Conservation (phyloP, 1,284 basidiomycete genomes). For the Xerocomus amazonicus region DNA sequence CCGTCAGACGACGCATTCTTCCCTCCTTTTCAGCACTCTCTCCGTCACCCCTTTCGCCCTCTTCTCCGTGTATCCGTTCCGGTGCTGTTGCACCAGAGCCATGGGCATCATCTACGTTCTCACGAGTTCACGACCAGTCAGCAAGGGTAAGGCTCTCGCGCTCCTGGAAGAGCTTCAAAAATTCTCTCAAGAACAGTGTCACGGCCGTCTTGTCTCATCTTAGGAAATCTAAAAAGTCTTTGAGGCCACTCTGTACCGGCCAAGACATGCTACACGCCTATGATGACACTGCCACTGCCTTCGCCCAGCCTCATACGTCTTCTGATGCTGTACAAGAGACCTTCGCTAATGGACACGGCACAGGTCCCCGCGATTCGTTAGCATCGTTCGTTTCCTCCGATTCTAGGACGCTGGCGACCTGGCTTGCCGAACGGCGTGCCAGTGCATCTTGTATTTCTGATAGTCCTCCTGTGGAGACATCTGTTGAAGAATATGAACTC, state of each 20-base stretch:
- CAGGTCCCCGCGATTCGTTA: slow-evolving; percentile 17
- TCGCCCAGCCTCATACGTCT: neutral
- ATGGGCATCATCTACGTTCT: slow-evolving; percentile 23
- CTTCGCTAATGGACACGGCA: neutral
- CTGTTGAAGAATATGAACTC: slow-evolving; percentile 45
- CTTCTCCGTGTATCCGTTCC: slow-evolving; percentile 33
- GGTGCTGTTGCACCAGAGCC: slow-evolving; percentile 42
- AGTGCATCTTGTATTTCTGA: slow-evolving; percentile 20
- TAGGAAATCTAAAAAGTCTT: slow-evolving; percentile 14
- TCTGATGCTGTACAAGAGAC: slow-evolving; percentile 6
- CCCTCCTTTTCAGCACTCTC: slow-evolving; percentile 30
- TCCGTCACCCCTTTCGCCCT: slow-evolving; percentile 25
- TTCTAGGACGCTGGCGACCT: slow-evolving; percentile 35
- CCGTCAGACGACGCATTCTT: slow-evolving; percentile 38
- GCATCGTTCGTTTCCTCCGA: slow-evolving; percentile 33
- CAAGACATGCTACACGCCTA: slow-evolving; percentile 11
- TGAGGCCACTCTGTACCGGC: slow-evolving; percentile 6
- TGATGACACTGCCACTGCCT: slow-evolving; percentile 6
- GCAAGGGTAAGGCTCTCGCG: slow-evolving; percentile 27
- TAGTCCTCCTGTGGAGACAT: slow-evolving; percentile 31
- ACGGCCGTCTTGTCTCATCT: slow-evolving; percentile 21
- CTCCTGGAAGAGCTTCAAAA: slow-evolving; percentile 31
- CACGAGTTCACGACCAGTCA: slow-evolving; percentile 19
- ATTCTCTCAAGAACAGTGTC: slow-evolving; percentile 22
- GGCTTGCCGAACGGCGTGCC: slow-evolving; percentile 37